Evolutionary conservation across 208 protist genomes (phyloP), one percentile per base, ranked within the genome.

Genomic region (Borovskyia barvae): DNA sequence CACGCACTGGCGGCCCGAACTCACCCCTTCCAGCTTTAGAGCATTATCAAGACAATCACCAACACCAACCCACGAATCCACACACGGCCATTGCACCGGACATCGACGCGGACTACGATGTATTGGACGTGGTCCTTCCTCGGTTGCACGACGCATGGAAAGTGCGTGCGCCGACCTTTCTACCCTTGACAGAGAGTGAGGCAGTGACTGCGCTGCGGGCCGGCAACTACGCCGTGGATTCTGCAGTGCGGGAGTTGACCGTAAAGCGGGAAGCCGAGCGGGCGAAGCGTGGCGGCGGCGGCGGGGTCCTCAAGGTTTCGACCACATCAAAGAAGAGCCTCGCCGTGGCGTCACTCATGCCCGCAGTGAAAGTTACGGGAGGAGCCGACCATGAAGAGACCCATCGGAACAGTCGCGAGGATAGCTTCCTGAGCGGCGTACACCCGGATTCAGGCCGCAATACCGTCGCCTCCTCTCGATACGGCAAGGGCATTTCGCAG

Each of bases 151-250:
- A 59, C 1, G 48, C 55, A 41, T 93, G 82, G 86, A 75, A 69
- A 17, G 46, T 49, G 12, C 54, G 65, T 7, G 64, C 54, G 25
- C 64, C 74, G 35, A 50, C 40, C 28, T 53, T 75, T 48, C 50
- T 73, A 26, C 66, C 80, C 8, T 49, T 83, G 40, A 56, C 60
- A 5, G 75, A 80, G 55, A 49, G 28, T 2, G 74, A 78, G 35
- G 72, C 69, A 12, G 75, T 88, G 14, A 52, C 67, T 29, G 75
- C 82, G 17, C 62, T 93, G 37, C 82, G 86, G 15, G 54, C 58
- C 0, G 55, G 55, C 68, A 77, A 93, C 41, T 93, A 93, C 66
- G 75, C 86, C 37, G 28, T 82, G 5, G 58, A 58, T 0, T 57
- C 56, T n/a, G 59, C 74, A 1, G 41, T 77, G 9, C 24, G 68